Evolutionary conservation across 352 stramenopile species (phyloP).

Genomic region (Phytophthora tentaculata): DNA sequence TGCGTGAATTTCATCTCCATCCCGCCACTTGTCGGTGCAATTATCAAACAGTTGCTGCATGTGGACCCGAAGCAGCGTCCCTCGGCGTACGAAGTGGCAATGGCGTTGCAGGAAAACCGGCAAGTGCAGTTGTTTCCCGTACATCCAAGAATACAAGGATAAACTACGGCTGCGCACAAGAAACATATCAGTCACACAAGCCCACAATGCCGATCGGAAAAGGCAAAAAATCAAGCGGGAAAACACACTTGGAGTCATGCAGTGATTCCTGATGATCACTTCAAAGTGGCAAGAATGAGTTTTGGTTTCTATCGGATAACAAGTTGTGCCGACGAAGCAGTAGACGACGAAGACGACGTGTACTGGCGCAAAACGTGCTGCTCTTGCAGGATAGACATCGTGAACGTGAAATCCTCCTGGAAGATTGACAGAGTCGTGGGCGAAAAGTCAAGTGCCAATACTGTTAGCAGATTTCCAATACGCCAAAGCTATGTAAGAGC

Average conservation of each 20-base stretch:
- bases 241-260: constrained; percentile 4
- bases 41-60: constrained; percentile 83
- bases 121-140: constrained; percentile 62
- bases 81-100: constrained; percentile 76
- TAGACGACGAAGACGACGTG: constrained; percentile 25
- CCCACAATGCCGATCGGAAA: background rate
- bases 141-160: constrained; percentile 30
- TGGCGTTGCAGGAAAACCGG: constrained; percentile 70
- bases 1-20: constrained; percentile 86
- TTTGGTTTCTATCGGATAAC: constrained; percentile 21
- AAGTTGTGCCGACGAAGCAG: constrained; percentile 27
- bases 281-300: background rate
- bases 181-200: background rate
- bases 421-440: background rate
- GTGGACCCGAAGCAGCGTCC: constrained; percentile 68
- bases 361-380: constrained; percentile 51
- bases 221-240: background rate
- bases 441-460: constrained; percentile 6
- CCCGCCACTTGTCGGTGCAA: constrained; percentile 70
- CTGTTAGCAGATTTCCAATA: background rate
- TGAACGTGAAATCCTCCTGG: constrained; percentile 73
- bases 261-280: background rate
- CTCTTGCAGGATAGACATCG: constrained; percentile 68
- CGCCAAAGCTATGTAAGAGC: constrained; percentile 6
- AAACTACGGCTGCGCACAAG: constrained; percentile 7